Conservation (phyloP, 805 yeast genomes). For the Kluyveromyces dobzhanskii region DNA sequence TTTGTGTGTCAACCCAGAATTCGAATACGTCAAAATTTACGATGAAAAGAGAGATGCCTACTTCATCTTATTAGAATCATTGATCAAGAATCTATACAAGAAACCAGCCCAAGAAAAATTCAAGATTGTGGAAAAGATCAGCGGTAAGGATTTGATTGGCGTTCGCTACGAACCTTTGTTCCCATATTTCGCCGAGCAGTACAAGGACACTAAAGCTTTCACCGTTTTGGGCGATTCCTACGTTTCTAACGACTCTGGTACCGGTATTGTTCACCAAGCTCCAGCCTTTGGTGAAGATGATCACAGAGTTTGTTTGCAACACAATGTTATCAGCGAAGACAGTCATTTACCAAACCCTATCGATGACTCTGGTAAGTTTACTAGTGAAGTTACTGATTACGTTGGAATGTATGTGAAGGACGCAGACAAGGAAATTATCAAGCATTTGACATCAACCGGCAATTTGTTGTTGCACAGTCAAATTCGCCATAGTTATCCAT, state of each 20-base stretch:
- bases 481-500: slow-evolving; percentile 93
- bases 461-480: slow-evolving; percentile 69
- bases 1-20: slow-evolving; percentile 81
- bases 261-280: slow-evolving; percentile 97
- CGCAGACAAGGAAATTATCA: slow-evolving; percentile 88
- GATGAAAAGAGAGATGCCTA: slow-evolving; percentile 80
- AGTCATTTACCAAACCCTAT: slow-evolving; percentile 85
- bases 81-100: slow-evolving; percentile 80
- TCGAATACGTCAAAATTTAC: slow-evolving; percentile 84
- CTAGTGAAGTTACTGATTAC: slow-evolving; percentile 63
- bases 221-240: slow-evolving; percentile 74
- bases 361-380: slow-evolving; percentile 86
- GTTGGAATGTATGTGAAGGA: slow-evolving; percentile 87
- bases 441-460: slow-evolving; percentile 70
- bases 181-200: slow-evolving; percentile 68
- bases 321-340: slow-evolving; percentile 66
- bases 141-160: slow-evolving; percentile 77
- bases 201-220: slow-evolving; percentile 72
- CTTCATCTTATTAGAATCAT: slow-evolving; percentile 77
- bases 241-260: slow-evolving; percentile 92
- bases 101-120: slow-evolving; percentile 87
- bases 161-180: slow-evolving; percentile 75
- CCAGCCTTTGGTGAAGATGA: slow-evolving; percentile 99
- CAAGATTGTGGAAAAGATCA: slow-evolving; percentile 70
- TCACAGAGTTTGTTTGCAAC: slow-evolving; percentile 69